These are phyloP conservation scores for Aspergillus nanangensis DNA, from an alignment of 495 filamentous ascomycete genomes.

Conservation along the genomic window DNA sequence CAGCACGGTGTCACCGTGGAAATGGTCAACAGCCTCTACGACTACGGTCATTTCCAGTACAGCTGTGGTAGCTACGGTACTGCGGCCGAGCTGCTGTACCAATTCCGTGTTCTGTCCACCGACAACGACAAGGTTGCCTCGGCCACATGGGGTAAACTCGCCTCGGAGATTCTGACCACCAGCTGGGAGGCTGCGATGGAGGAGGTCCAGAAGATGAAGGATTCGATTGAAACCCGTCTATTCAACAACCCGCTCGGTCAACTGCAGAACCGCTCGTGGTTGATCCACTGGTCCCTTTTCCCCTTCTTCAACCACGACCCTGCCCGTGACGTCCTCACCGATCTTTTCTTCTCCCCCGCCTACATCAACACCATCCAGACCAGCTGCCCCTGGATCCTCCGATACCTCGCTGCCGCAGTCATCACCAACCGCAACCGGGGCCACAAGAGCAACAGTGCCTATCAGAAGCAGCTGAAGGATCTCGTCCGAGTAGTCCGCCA, in stretches of 20 bases:
- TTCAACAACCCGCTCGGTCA: slow-evolving; percentile 95
- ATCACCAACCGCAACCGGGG: slow-evolving; percentile 88
- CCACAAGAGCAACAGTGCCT: slow-evolving; percentile 71
- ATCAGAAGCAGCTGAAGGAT: slow-evolving; percentile 98
- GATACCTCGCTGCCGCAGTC: slow-evolving; percentile 91
- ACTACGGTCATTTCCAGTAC: slow-evolving; percentile 94
- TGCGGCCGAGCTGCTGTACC: slow-evolving; percentile 86
- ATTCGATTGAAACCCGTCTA: slow-evolving; percentile 83
- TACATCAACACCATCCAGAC: slow-evolving; percentile 99
- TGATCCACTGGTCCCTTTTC: slow-evolving; percentile 98
- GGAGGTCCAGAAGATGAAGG: slow-evolving; percentile 90
- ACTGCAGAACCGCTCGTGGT: slow-evolving; percentile 89
- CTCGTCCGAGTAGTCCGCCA: slow-evolving; percentile 90
- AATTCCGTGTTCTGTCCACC: slow-evolving; percentile 94
- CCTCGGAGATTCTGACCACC: slow-evolving; percentile 85
- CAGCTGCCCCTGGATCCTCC: slow-evolving; percentile 91
- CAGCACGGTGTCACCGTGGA: slow-evolving; percentile 88
- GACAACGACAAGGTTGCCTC: slow-evolving; percentile 95
- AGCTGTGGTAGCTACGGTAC: slow-evolving; percentile 87
- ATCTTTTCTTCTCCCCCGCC: slow-evolving; percentile 90
- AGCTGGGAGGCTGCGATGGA: slow-evolving; percentile 97
- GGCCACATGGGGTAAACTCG: slow-evolving; percentile 95
- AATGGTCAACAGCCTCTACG: slow-evolving; percentile 91
- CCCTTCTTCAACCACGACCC: slow-evolving; percentile 97
- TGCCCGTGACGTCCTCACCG: slow-evolving; percentile 83